Evolutionary conservation across 2,329 filamentous ascomycete genomes (phyloP), one percentile per base, ranked within the genome.

Genomic region (Purpureocillium lavendulum): DNA sequence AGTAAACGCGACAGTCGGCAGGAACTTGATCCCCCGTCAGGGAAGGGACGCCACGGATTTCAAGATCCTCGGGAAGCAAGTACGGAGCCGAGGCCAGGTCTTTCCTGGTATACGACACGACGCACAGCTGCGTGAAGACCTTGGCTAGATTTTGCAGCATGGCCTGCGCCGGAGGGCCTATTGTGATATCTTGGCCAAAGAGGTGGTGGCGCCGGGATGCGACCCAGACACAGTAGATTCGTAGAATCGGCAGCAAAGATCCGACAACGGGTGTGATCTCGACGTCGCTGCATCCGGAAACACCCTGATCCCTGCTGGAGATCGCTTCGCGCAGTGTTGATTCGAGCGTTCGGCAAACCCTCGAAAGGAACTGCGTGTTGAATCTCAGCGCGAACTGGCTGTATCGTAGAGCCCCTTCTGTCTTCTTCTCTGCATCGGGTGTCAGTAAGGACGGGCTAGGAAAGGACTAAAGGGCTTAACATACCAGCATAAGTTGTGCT

Each of bases 301-400:
- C 40, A 30, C 43, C 43, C 12, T 47, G 42, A 9, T 50, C 53
- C 5, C 9, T 32, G 9, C 28, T 31, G n/a, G 45, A 45, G 7
- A 43, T 26, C n/a, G 46, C 49, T 18, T 51, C 41, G 26, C 46
- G 73, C 3, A 94, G 68, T 49, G 87, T 82, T n/a, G 76, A 71
- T 46, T 82, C 69, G 29, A 94, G 67, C 21, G 82, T 66, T 38
- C 82, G 79, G 34, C 89, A 73, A 26, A 95, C 69, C 1, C 76
- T 75, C 40, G 81, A 76, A 51, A 94, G 82, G 9, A 83, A 87
- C 38, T 82, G 82, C 35, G 87, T 69, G 52, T 94, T 95, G 45
- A 94, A 75, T 17, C 81, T 74, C 33, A 94, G 69, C 43, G 85
- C 79, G 51, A 82, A 88, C 43, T 76, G 70, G 47, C 70, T 75